Evolutionary conservation across 2,329 filamentous ascomycete species (phyloP), one percentile per base, ranked within the genome.

Genomic region (Sporothrix dimorphospora): DNA sequence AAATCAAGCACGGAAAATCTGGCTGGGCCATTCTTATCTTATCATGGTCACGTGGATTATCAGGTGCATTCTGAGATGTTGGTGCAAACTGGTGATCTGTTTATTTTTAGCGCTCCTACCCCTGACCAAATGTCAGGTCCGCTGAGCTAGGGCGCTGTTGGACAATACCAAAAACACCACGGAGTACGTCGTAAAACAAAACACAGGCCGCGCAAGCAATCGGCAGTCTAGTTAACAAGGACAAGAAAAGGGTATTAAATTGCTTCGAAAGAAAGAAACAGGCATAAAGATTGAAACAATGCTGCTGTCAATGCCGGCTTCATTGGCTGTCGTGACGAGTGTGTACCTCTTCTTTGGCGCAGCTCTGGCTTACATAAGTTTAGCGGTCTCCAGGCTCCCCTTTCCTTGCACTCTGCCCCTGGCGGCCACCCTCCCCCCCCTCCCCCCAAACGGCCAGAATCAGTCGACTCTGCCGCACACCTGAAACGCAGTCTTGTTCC

Each of bases 401-500:
- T 6, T 57, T 59, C 24, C 30, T 40, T 53, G 38, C 59, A n/a
- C 53, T n/a, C 59, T 65, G 27, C 51, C 66, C 51, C 51, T 49
- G 38, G 55, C 55, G 34, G 53, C 11, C 5, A n/a, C 24, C 30
- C 19, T 6, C 34, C 51, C 67, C 38, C 49, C 24, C 30, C 19
- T 6, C 34, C 51, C 67, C 38, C 49, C 42, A 57, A 55, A 57
- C 30, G 27, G 49, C 66, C 30, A 70, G 66, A 75, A 79, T 79
- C 78, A 78, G 78, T 79, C 79, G 77, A 81, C 77, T 82, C 80
- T 83, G 82, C 76, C 77, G 78, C 84, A 85, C 75, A 72, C 77
- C 80, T 86, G 84, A 86, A 86, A 86, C 84, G 76, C 74, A 34
- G 67, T 66, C 53, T 66, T 69, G 72, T 74, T 74, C 66, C 73